Percentiles rank a stretch among this genome's conserved stretches.
Evolutionary conservation across 2,329 filamentous ascomycete genomes (phyloP).

Genomic region (Sporothrix mexicana): DNA sequence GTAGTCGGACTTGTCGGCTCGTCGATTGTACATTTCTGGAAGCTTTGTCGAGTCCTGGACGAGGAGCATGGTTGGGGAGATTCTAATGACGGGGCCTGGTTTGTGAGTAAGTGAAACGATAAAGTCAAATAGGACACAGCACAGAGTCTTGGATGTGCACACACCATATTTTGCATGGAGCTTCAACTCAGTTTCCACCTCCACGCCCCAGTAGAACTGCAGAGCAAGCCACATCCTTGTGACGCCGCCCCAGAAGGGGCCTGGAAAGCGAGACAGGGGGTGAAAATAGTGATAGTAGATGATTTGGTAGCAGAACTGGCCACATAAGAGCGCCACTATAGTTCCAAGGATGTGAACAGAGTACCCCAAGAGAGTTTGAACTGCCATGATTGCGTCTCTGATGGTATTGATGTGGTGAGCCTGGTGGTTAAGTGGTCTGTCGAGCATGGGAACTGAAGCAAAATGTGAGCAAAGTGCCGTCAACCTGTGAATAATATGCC

Average conservation of each 20-base stretch:
- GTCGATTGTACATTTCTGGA: conserved; percentile 60
- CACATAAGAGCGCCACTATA: not conserved
- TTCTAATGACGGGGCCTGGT: conserved; percentile 59
- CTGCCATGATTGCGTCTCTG: no score
- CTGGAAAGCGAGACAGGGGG: not conserved
- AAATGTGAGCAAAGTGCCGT: no score
- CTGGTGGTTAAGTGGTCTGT: no score
- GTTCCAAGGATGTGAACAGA: not conserved
- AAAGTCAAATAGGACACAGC: no score
- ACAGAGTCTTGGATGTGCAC: no score
- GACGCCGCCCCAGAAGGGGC: conserved; percentile 6
- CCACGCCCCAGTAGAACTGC: conserved; percentile 51
- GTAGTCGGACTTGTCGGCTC: conserved; percentile 62
- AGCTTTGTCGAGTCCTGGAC: conserved; percentile 60
- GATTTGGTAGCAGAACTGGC: not conserved
- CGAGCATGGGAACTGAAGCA: no score
- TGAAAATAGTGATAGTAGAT: conserved; percentile 19
- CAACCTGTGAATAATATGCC: no score
- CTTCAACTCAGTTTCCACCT: conserved; percentile 52
- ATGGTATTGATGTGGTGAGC: no score
- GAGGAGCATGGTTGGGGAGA: conserved; percentile 59
- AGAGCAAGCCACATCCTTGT: conserved; percentile 61
- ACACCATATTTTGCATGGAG: conserved; percentile 43
- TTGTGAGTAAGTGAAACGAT: not conserved
- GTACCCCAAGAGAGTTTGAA: no score